A percentile compares a stretch with the other conserved stretches of the same genome.
Evolutionary conservation across 345 rosid genomes (phyloP).

Genomic region (Physaria fendleri): DNA sequence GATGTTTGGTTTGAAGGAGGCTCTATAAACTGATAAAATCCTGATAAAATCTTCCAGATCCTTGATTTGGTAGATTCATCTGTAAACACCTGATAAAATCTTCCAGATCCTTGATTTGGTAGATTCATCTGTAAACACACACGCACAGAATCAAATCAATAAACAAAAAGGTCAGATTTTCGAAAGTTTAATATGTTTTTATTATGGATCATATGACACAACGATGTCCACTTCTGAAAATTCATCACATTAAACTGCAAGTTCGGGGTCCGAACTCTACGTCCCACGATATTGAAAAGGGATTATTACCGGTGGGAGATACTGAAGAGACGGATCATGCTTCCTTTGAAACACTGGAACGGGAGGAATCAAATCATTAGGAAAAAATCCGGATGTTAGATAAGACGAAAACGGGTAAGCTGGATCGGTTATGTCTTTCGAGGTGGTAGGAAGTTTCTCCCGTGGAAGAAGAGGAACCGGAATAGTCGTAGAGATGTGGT

Average conservation of each 20-base stretch:
- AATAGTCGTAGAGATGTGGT: background rate
- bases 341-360: slow-evolving; percentile 36
- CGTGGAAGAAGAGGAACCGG: background rate
- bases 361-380: slow-evolving; percentile 30
- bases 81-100: slow-evolving; percentile 42
- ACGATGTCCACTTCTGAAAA: too few relatives aligned
- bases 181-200: background rate
- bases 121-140: slow-evolving; percentile 36
- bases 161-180: background rate
- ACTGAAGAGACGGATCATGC: slow-evolving; percentile 28
- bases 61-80: slow-evolving; percentile 35
- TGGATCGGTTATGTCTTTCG: slow-evolving; percentile 11
- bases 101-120: slow-evolving; percentile 26
- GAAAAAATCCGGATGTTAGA: slow-evolving; percentile 26
- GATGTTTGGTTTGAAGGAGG: slow-evolving; percentile 63
- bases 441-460: slow-evolving; percentile 21
- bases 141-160: background rate
- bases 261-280: too few relatives aligned
- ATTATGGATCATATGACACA: too few relatives aligned
- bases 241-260: too few relatives aligned
- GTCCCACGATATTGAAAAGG: too few relatives aligned
- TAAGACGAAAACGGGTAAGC: slow-evolving; percentile 30
- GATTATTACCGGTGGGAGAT: slow-evolving; percentile 37
- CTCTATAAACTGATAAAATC: slow-evolving; percentile 39
- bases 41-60: slow-evolving; percentile 36